Percentiles rank a stretch among this genome's conserved stretches.
Evolutionary conservation across 2,329 filamentous ascomycete genomes (phyloP).

Genomic region (Graphilbum sp.): DNA sequence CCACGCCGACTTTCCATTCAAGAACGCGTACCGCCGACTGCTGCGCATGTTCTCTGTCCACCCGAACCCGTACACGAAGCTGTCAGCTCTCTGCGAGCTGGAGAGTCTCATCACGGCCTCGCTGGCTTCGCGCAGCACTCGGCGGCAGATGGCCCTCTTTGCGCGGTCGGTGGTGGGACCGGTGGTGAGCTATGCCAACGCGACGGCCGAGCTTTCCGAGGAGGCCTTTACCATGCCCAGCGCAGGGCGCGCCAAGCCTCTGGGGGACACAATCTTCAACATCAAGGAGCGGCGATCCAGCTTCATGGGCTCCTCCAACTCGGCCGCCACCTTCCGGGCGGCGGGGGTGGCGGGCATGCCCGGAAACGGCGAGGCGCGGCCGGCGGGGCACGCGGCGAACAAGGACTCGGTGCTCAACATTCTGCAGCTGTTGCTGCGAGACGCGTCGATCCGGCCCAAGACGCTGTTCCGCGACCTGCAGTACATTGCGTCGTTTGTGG

Average conservation of each 20-base stretch:
- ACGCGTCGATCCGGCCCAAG: conserved; percentile 54
- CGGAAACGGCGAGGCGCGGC: neutral
- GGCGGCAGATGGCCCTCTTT: conserved; percentile 20
- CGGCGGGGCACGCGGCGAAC: conserved; percentile 15
- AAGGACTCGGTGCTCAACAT: conserved; percentile 51
- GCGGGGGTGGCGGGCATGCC: neutral
- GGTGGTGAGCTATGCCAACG: conserved; percentile 1
- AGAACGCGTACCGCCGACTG: conserved; percentile 61
- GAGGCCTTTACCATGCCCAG: conserved; percentile 1
- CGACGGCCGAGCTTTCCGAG: neutral
- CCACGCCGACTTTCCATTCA: conserved; percentile 55
- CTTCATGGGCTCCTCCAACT: conserved; percentile 20
- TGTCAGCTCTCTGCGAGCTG: conserved; percentile 69
- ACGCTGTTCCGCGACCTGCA: conserved; percentile 71
- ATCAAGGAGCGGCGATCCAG: conserved; percentile 52
- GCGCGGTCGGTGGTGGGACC: conserved; percentile 11
- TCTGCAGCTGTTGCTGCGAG: conserved; percentile 50
- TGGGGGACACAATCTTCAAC: conserved; percentile 55
- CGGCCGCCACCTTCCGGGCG: conserved; percentile 2
- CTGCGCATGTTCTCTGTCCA: conserved; percentile 79
- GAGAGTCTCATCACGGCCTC: conserved; percentile 69
- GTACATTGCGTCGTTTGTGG: conserved; percentile 52
- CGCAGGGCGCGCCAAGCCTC: conserved; percentile 23
- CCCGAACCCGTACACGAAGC: conserved; percentile 73
- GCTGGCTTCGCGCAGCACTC: conserved; percentile 37